A percentile compares a stretch with the other conserved stretches of the same genome.
Evolutionary conservation across 371 early-diverging fungal species (phyloP).

Genomic region (Choanephora cucurbitarum): DNA sequence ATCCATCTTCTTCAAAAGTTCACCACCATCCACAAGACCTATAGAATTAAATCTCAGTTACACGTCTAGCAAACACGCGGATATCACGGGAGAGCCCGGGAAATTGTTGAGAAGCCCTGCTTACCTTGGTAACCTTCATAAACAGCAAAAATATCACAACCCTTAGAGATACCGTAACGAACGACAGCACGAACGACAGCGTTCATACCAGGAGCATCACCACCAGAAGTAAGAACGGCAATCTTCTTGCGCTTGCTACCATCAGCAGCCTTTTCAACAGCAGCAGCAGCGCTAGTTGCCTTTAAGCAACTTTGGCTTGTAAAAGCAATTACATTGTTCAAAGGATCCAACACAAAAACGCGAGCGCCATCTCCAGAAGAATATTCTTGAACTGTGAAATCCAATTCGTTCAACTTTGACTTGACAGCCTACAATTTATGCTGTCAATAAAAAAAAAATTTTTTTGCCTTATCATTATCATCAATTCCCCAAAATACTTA

Average conservation of each 20-base stretch:
- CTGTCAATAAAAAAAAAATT: constrained; percentile 14
- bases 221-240: constrained; percentile 97
- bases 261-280: constrained; percentile 22
- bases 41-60: constrained; percentile 6
- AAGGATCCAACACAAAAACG: constrained; percentile 73
- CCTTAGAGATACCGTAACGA: constrained; percentile 84
- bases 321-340: constrained; percentile 75
- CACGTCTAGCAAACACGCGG: neutral
- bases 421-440: constrained; percentile 32
- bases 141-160: constrained; percentile 88
- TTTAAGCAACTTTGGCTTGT: constrained; percentile 29
- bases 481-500: constrained; percentile 17
- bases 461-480: constrained; percentile 17
- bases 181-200: constrained; percentile 94
- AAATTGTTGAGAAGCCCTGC: neutral
- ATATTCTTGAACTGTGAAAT: constrained; percentile 34
- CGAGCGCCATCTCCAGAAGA: constrained; percentile 22
- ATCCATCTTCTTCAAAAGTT: constrained; percentile 69
- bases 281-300: constrained; percentile 20
- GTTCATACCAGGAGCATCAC: constrained; percentile 99
- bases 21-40: constrained; percentile 94
- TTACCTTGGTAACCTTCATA: constrained; percentile 97
- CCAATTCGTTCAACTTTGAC: constrained; percentile 22
- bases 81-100: constrained; percentile 6
- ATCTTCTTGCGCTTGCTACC: constrained; percentile 56